Base-by-base conservation (phyloP, 805 yeast genomes). In the Jamesozyma jinghongensis region DNA sequence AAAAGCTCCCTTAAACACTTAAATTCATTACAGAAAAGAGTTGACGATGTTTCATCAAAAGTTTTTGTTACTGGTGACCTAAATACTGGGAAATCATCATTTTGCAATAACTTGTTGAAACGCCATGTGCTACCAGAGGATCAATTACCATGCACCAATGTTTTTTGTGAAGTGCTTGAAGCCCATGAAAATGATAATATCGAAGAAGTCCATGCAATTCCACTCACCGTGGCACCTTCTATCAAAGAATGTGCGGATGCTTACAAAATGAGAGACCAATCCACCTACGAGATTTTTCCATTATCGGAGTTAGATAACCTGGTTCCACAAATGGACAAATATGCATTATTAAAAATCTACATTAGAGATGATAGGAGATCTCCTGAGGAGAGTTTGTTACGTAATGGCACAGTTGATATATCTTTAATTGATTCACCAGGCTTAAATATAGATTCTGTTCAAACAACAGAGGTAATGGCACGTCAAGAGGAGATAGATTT, bases 351-450 rank as follows among this genome's bases (percentile, higher is more conserved):
- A 37, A 83, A 85, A 51, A 81, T 92, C 5, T 92, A 88, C 54
- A 80, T 87, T 17, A 74, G 79, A 35, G 98, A 92, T 56, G 61
- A 66, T 37, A 53, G 49, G 33, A 68, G 69, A 38, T 71, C 96
- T 30, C 64, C 74, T 1, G 77, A 77, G 35, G 76, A 75, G 50
- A 81, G 94, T 51, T 65, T 92, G 40, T 66, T 92, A 43, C 75
- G 80, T 44, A 92, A 92, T 59, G 97, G 97, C 2, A 83, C 86
- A 8, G 85, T 90, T 32, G 97, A 92, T 55, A 87, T 92, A 42
- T 77, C 88, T 19, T 68, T 92, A 45, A 92, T 92, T 40, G 99
- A 92, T 65, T 97, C 97, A 0, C 99, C 99, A 0, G 99, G 99
- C 0, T 69, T 92, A 42, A 92, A 92, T 59, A 72, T 87, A 71